Evolutionary conservation across 2,329 filamentous ascomycete genomes (phyloP).

Genomic region (Microdochium trichocladiopsis): DNA sequence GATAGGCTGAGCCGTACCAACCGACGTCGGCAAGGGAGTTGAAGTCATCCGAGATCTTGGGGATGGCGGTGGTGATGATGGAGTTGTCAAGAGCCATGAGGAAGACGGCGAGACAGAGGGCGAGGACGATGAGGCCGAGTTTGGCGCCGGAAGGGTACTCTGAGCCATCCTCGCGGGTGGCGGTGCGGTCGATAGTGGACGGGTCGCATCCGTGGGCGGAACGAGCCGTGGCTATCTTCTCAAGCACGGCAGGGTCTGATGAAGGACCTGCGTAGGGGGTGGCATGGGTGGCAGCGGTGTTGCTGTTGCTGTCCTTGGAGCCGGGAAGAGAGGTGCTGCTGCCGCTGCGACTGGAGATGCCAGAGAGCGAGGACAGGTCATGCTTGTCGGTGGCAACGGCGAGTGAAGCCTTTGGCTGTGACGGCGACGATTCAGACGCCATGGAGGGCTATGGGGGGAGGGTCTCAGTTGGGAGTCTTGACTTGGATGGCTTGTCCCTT

Average conservation of each 20-base stretch:
- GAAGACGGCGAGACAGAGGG: constrained; percentile 35
- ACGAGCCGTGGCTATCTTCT: not conserved
- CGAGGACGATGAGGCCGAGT: constrained; percentile 30
- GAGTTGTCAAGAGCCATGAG: constrained; percentile 32
- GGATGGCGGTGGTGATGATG: constrained; percentile 33
- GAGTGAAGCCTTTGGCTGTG: not conserved
- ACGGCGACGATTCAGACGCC: no score
- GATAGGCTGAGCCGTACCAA: constrained; percentile 37
- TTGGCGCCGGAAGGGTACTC: constrained; percentile 28
- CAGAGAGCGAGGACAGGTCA: not conserved
- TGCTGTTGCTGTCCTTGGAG: no score
- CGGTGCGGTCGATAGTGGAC: constrained; percentile 1
- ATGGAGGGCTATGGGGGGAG: not conserved
- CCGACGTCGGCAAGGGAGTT: constrained; percentile 35
- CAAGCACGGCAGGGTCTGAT: no score
- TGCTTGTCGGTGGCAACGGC: not conserved
- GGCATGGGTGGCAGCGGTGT: no score
- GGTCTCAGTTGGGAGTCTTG: not conserved
- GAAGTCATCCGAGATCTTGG: constrained; percentile 29
- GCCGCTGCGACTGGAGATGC: not conserved
- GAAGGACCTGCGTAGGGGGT: no score
- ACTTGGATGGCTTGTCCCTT: no score
- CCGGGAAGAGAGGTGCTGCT: no score
- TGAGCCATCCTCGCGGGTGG: constrained; percentile 28
- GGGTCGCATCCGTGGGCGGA: not conserved